Evolutionary conservation across 2,329 filamentous ascomycete genomes (phyloP), one percentile per base, ranked within the genome.

Genomic region (Lojkania enalia): DNA sequence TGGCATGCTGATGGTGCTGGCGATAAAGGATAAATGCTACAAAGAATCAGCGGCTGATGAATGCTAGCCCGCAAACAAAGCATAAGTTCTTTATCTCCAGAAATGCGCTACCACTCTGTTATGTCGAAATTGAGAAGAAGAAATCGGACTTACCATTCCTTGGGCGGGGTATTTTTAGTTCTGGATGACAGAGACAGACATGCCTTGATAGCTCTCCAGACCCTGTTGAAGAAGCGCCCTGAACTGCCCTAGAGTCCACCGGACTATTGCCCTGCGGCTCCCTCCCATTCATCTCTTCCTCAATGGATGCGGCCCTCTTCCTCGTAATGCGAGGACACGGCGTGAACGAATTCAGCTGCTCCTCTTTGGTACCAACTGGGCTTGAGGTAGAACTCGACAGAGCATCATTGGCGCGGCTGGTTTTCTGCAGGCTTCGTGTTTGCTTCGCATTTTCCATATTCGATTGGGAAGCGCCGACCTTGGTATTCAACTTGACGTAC

Each of bases 1-100:
- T 89, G 37, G 83, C 78, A 14, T 87, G 84, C 71, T 97, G 92
- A 61, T 94, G 86, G 69, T 95, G 87, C 68, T 97, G 91, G 29
- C 94, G 90, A 75, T 96, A 99, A 59, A 99, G 79, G 56, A 99
- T 99, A 74, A 99, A 99, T 39, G 92, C 94, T 99, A 69, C 67
- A 66, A 63, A 68, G 55, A 54, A 57, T 64, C 48, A 66, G 58
- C 48, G 46, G 46, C 46, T 55, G 51, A 45, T 43, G 33, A 52
- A 52, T 44, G 52, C 37, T 16, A 46, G 45, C 21, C 45, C 42
- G 50, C 52, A 49, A 58, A 67, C 58, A 69, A 64, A 64, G 60
- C 50, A 11, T 33, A 25, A 31, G 2, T 54, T 57, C 61, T 67
- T 64, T 67, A 58, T 67, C 49, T 42, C 20, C n/a, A 33, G 19